Evolutionary conservation across 495 filamentous ascomycete genomes (phyloP).

Genomic region (Penicillium crystallinum): DNA sequence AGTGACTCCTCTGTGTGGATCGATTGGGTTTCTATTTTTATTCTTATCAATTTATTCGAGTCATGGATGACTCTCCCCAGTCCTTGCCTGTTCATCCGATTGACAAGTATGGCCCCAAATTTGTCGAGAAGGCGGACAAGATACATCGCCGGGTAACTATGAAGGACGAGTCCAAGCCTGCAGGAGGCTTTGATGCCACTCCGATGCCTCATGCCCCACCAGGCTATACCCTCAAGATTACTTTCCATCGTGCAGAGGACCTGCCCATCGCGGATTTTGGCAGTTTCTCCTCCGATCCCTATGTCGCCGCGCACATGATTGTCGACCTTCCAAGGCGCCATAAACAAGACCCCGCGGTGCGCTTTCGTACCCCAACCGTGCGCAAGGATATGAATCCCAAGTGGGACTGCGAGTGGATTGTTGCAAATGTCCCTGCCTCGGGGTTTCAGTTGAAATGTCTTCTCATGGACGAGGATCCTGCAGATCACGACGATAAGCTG

Average conservation of each 20-base stretch:
- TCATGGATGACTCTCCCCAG: conserved; percentile 17
- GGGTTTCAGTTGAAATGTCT: conserved; percentile 78
- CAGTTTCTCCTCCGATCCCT: conserved; percentile 78
- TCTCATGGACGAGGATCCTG: conserved; percentile 83
- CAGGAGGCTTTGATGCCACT: conserved; percentile 75
- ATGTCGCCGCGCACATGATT: conserved; percentile 62
- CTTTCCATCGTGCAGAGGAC: conserved; percentile 72
- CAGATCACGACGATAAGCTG: conserved; percentile 81
- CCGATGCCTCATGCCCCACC: conserved; percentile 65
- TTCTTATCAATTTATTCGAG: neutral
- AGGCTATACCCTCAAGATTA: conserved; percentile 81
- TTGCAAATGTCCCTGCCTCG: conserved; percentile 73
- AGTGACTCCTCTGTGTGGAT: neutral
- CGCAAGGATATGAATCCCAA: conserved; percentile 62
- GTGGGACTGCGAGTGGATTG: conserved; percentile 84
- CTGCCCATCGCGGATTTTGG: conserved; percentile 78
- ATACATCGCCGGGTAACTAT: conserved; percentile 46
- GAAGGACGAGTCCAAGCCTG: conserved; percentile 42
- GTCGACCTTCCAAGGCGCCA: conserved; percentile 62
- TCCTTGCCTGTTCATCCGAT: conserved; percentile 22
- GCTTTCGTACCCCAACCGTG: conserved; percentile 72
- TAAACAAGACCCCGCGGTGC: conserved; percentile 68
- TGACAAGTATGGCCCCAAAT: conserved; percentile 41
- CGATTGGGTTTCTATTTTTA: neutral
- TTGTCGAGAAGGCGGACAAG: conserved; percentile 54